phyloP scores from a whole-genome alignment of 495 filamentous ascomycete genomes.

The Hypoxylon fuscum region DNA sequence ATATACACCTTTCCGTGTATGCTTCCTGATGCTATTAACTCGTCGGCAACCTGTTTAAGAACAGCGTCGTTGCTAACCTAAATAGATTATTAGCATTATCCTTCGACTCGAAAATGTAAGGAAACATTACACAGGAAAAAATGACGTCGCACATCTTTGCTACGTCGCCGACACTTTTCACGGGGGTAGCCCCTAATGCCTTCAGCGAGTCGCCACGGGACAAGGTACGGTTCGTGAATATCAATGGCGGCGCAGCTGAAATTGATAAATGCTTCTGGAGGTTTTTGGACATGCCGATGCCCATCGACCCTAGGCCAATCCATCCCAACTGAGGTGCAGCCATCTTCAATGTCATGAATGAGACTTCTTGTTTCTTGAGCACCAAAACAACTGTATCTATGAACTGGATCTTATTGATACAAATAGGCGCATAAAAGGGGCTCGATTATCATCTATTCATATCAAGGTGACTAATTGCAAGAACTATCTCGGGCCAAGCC shows the following conservation, averaged over 20 bases:
- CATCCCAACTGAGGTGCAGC: conserved; percentile 69
- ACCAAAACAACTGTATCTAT: neutral
- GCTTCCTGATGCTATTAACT: conserved; percentile 51
- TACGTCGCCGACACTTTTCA: conserved; percentile 60
- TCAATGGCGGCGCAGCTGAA: conserved; percentile 64
- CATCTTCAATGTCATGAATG: conserved; percentile 1
- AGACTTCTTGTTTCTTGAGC: neutral
- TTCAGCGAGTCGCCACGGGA: conserved; percentile 59
- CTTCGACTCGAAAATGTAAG: neutral
- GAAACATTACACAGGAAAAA: conserved; percentile 69
- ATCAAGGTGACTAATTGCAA: no score
- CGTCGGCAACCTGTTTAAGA: conserved; percentile 64
- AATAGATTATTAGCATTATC: neutral
- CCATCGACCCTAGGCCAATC: conserved; percentile 82
- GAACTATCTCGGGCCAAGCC: no score
- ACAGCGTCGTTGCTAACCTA: conserved; percentile 59
- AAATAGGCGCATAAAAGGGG: neutral
- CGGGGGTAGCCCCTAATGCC: conserved; percentile 59
- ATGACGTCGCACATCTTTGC: conserved; percentile 69
- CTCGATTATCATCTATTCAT: no score
- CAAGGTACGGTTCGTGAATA: conserved; percentile 72
- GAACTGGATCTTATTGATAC: neutral
- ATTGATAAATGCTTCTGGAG: conserved; percentile 66
- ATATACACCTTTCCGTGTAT: conserved; percentile 70
- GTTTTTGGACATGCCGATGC: conserved; percentile 77